Evolutionary conservation across 192 early-diverging fungal species (phyloP).

Genomic region (Linnemannia zychae): DNA sequence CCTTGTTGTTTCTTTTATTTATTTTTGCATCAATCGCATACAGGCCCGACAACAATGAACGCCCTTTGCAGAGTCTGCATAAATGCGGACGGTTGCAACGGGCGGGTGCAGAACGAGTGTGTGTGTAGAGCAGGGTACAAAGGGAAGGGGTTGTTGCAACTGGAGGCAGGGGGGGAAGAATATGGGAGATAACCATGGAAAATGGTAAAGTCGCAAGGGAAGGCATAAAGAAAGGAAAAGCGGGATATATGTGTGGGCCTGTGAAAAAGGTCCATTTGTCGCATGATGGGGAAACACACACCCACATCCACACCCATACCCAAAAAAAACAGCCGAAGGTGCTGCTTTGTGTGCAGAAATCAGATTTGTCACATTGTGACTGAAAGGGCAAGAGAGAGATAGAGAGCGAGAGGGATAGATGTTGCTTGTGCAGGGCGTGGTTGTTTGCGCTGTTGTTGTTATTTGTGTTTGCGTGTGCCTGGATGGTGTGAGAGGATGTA

Average conservation of each 20-base stretch:
- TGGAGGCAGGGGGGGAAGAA: background rate
- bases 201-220: background rate
- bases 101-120: background rate
- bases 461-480: background rate
- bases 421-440: background rate
- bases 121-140: background rate
- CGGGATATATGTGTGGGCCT: background rate
- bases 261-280: background rate
- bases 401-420: too few relatives aligned
- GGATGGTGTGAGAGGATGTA: too few relatives aligned
- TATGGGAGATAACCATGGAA: background rate
- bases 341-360: background rate
- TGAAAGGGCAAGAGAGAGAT: background rate
- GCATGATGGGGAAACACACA: background rate
- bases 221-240: background rate
- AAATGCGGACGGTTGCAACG: conserved; percentile 10
- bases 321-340: background rate
- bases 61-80: conserved; percentile 5
- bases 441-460: background rate
- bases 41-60: background rate
- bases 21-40: conserved; percentile 1
- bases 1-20: background rate
- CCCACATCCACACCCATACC: background rate
- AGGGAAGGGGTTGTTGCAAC: background rate
- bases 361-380: background rate